Evolutionary conservation across 306 rosid species (phyloP), one percentile per base, ranked within the genome.

Genomic region (Acacia crassicarpa): DNA sequence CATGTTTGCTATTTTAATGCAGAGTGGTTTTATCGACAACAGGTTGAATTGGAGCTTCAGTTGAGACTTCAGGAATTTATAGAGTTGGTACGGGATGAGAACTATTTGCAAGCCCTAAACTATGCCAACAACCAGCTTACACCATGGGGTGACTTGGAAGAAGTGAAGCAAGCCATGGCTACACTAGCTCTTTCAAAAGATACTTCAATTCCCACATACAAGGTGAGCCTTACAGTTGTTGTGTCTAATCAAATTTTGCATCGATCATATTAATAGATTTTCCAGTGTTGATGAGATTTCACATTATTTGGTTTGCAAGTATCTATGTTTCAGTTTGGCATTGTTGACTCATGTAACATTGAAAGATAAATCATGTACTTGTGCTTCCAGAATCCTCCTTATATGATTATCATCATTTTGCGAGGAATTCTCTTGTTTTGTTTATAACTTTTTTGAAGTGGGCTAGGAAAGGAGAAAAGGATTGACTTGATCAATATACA

Each of bases 1-100:
- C 67, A 41, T 62, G 35, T 41, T 7, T 27, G 23, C 56, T 46
- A 51, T 76, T 76, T 61, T 87, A 76, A 85, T 83, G 78, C 67
- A 59, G 72, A 58, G 77, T 70, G 83, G 82, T 87, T 88, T 80
- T 82, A 76, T 79, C 83, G 81, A 67, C 80, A 84, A 80, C 94
- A 95, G 99, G 91, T 98, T 82, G 90, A 95, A 84, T 89, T 95
- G 72, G 98, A 95, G 88, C 93, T 93, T 84, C 99, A 92, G 86
- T 76, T 95, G 89, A 90, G 99, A 89, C 94, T 92, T 89, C 99
- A 95, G 85, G 99, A 95, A 84, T 91, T 95, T 82, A 89, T 95
- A 86, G 99, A 93, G 88, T 86, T 95, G 84, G 99, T 95, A 62
- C 93, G 97, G 82, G 94, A 93, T 81, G 98, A 92, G 87, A 92